Evolutionary conservation across 352 stramenopile species (phyloP).

Genomic region (Globisporangium takayamanum): DNA sequence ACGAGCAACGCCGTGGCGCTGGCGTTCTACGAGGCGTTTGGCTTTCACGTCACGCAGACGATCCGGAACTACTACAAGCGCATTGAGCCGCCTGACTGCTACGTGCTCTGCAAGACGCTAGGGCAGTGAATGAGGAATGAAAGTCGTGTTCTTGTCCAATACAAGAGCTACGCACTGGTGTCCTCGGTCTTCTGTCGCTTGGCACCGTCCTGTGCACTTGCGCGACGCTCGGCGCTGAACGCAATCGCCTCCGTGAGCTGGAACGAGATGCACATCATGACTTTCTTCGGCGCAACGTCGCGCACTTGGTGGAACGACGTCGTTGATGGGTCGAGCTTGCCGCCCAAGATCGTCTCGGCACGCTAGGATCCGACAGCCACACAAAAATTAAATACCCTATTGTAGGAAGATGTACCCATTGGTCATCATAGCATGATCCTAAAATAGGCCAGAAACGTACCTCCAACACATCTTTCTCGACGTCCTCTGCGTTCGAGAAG

Average conservation of each 20-base stretch:
- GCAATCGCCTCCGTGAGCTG: slow-evolving; percentile 73
- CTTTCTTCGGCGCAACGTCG: slow-evolving; percentile 95
- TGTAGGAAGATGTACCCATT: background rate
- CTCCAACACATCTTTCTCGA: slow-evolving; percentile 62
- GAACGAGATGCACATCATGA: slow-evolving; percentile 97
- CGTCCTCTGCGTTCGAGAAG: slow-evolving; percentile 85
- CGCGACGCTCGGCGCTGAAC: slow-evolving; percentile 44
- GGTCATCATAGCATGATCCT: background rate
- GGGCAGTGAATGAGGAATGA: slow-evolving; percentile 2
- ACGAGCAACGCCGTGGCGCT: slow-evolving; percentile 90
- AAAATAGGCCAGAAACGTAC: slow-evolving; percentile 17
- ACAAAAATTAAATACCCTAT: background rate
- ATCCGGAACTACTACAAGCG: slow-evolving; percentile 94
- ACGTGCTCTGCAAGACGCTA: slow-evolving; percentile 77
- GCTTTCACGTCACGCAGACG: slow-evolving; percentile 85
- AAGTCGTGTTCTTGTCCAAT: slow-evolving; percentile 3
- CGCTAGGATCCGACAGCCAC: slow-evolving; percentile 25
- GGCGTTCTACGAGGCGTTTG: slow-evolving; percentile 85
- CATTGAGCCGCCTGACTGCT: slow-evolving; percentile 92
- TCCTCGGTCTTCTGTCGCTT: slow-evolving; percentile 45
- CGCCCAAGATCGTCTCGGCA: slow-evolving; percentile 54
- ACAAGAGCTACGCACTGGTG: background rate
- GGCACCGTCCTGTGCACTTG: slow-evolving; percentile 22
- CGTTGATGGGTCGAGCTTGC: slow-evolving; percentile 39
- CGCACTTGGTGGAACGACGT: slow-evolving; percentile 86